Conservation (phyloP, 2,329 filamentous ascomycete genomes). For the Phyllosticta paracitricarpa region DNA sequence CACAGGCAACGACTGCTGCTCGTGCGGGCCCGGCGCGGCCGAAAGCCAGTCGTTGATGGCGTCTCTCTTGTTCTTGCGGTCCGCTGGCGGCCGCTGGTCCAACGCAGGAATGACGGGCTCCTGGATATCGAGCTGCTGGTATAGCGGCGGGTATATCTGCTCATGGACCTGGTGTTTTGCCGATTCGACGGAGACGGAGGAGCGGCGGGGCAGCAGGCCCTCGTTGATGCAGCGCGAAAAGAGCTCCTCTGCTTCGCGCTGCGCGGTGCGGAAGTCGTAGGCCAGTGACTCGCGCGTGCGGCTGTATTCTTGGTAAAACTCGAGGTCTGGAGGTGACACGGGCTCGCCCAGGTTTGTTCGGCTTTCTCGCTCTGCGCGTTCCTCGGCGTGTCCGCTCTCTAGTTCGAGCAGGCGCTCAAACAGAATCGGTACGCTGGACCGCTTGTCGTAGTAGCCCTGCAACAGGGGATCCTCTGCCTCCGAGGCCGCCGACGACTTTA, state of each 20-base stretch:
- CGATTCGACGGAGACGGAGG: neutral
- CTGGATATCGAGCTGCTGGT: neutral
- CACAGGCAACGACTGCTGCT: neutral
- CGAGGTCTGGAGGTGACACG: constrained; percentile 2
- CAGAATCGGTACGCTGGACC: constrained; percentile 1
- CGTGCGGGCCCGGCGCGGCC: neutral
- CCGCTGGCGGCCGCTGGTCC: neutral
- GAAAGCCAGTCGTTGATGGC: neutral
- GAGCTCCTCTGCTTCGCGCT: neutral
- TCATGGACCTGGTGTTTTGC: neutral
- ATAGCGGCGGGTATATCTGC: neutral
- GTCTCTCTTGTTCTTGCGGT: neutral
- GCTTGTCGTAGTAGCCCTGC: constrained; percentile 1
- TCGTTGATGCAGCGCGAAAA: neutral
- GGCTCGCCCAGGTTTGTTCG: constrained; percentile 1
- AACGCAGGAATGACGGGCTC: neutral
- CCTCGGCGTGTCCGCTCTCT: neutral
- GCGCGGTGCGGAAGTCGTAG: neutral
- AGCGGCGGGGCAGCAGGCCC: neutral
- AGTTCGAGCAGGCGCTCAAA: constrained; percentile 3
- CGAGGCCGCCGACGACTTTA: neutral
- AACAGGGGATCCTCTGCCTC: neutral
- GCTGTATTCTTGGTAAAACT: constrained; percentile 7
- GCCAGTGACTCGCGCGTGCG: neutral
- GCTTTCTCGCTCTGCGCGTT: constrained; percentile 2